Base-by-base conservation (phyloP, 441 rosid species). In the Adansonia rubrostipa region DNA sequence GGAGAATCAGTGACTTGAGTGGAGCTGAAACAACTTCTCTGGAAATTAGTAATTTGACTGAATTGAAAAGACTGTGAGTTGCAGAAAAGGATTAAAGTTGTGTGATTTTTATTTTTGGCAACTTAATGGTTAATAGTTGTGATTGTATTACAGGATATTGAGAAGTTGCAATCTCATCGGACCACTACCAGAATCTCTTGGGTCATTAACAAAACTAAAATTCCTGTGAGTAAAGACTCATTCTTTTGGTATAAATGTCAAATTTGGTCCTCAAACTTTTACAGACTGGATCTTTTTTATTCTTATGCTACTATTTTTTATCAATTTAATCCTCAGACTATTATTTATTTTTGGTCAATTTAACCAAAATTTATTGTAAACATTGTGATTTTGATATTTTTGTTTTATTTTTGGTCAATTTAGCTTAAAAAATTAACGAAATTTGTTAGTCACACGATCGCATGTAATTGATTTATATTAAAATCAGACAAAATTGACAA, bases 1-100 rank as follows among this genome's bases (percentile, higher is more conserved):
- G 95, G 89, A 86, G 88, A 77, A 91, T 93, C 47, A 89, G 80
- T 78, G 95, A 91, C 79, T 79, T 93, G 69, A 77, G 81, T 22
- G 89, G 87, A 79, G 69, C 86, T 0, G 90, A 70, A 40, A 45
- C 78, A 19, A 13, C 10, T 56, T 85, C 89, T 77, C 92, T 90
- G 22, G 80, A 78, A 0, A 82, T 90, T 56, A 19, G 1, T 63
- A 4, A 65, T 48, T 62, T 77, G 83, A 71, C 58, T 40, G 76
- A 33, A 0, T 24, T 90, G 63, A 14, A 78, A 70, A 78, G 0
- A 40, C 10, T 93, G 95, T 90, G 79, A 88, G 89, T 75, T 11
- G 15, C 17, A 57, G 8, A 13, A 2, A 44, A 0, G 9, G 5
- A 13, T 24, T 1, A 1, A 19, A 28, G 36, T 28, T 28, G 3